Evolutionary conservation across 2,329 filamentous ascomycete species (phyloP).

Genomic region (Pseudocercospora cruenta): DNA sequence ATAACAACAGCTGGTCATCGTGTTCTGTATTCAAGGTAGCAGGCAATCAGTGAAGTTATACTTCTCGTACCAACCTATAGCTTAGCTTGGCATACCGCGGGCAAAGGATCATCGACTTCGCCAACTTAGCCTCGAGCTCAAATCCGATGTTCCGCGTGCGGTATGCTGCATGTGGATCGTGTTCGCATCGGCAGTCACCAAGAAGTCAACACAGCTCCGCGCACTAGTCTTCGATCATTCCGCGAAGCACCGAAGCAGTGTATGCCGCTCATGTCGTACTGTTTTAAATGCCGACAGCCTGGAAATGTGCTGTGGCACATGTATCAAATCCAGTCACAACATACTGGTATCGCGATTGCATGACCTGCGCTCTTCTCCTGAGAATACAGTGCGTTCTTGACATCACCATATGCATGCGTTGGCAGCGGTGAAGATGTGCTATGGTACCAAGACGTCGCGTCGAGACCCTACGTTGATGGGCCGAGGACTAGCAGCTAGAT

Average conservation of each 20-base stretch:
- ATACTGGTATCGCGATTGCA: not conserved
- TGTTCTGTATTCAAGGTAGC: not conserved
- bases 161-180: not conserved
- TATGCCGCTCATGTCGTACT: not conserved
- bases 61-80: not conserved
- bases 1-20: not conserved
- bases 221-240: not conserved
- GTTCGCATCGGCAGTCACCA: not conserved
- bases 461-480: not conserved
- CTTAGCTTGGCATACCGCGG: not conserved
- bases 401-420: not conserved
- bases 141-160: not conserved
- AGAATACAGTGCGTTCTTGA: not conserved
- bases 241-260: not conserved
- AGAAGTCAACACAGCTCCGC: not conserved
- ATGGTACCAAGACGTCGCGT: not conserved
- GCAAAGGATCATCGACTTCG: not conserved
- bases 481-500: not conserved
- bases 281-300: not conserved
- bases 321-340: not conserved
- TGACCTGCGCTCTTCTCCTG: not conserved
- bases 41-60: not conserved
- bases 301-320: not conserved
- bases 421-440: not conserved
- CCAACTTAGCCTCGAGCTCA: not conserved